Conservation (phyloP, 129 eudicot species). For the carrot (Daucus carota) region DNA sequence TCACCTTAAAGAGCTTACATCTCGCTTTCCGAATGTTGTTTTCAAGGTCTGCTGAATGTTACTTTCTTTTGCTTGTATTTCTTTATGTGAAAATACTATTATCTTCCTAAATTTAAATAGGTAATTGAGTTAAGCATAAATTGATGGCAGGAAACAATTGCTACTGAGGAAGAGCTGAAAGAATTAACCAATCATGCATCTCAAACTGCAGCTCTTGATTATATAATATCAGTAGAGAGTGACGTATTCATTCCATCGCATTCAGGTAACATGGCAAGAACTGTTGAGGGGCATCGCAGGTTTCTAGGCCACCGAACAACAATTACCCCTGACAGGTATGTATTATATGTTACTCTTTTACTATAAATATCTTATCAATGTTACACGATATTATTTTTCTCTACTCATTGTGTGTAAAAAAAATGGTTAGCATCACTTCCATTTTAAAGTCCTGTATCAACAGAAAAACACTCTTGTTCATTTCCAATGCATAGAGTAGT, state of each 20-base stretch:
- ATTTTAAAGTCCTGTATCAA: not conserved
- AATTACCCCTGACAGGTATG: constrained; percentile 78
- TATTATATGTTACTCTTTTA: not conserved
- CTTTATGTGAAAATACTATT: not conserved
- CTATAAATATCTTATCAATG: not conserved
- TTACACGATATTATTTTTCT: not conserved
- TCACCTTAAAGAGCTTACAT: constrained; percentile 69
- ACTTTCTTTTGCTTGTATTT: not conserved
- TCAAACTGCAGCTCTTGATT: constrained; percentile 92
- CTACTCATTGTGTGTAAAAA: not conserved
- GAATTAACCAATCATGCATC: constrained; percentile 61
- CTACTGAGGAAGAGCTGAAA: constrained; percentile 62
- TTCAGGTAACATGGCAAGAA: constrained; percentile 95
- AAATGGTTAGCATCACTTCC: not conserved
- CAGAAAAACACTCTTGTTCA: not conserved
- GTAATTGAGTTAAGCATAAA: constrained; percentile 12
- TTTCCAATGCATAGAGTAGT: not conserved
- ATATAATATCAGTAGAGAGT: constrained; percentile 76
- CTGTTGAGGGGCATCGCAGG: constrained; percentile 91
- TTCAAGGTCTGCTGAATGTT: constrained; percentile 49
- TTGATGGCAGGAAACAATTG: constrained; percentile 67
- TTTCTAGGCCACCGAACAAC: constrained; percentile 81
- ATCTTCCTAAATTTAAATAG: not conserved
- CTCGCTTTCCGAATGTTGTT: constrained; percentile 71
- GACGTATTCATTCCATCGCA: constrained; percentile 83